Evolutionary conservation across 495 filamentous ascomycete species (phyloP).

Genomic region (Podospora sp.): DNA sequence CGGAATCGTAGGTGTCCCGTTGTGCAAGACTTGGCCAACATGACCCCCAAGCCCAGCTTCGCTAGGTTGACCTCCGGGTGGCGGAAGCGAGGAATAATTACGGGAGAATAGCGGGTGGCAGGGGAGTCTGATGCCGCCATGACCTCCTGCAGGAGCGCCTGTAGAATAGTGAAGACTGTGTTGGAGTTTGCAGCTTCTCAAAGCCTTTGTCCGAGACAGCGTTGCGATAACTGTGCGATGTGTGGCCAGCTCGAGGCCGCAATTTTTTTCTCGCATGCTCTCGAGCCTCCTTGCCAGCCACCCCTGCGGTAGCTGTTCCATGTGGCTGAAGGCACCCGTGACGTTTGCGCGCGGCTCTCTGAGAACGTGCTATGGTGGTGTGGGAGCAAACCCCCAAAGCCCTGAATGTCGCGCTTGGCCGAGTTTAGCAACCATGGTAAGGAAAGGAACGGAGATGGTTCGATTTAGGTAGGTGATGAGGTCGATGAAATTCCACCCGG

Average conservation of each 20-base stretch:
- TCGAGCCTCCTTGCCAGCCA: constrained; percentile 3
- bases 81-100: constrained; percentile 13
- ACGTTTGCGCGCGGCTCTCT: constrained; percentile 20
- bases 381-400: background rate
- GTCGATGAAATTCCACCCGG: background rate
- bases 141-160: constrained; percentile 16
- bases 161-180: background rate
- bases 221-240: background rate
- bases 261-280: background rate
- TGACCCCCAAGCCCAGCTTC: constrained; percentile 9
- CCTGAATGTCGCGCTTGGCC: background rate
- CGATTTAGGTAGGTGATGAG: constrained; percentile 9
- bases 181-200: background rate
- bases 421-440: background rate
- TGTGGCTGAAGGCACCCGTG: background rate
- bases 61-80: constrained; percentile 19
- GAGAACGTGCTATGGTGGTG: constrained; percentile 3
- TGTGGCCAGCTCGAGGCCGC: background rate
- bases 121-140: constrained; percentile 2
- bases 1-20: background rate
- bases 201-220: background rate
- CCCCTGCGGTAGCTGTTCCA: constrained; percentile 7
- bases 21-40: constrained; percentile 15
- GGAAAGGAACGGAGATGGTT: background rate
- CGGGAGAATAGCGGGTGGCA: constrained; percentile 21